phyloP scores from a whole-genome alignment of 306 rosid genomes.

The Datisca glomerata region DNA sequence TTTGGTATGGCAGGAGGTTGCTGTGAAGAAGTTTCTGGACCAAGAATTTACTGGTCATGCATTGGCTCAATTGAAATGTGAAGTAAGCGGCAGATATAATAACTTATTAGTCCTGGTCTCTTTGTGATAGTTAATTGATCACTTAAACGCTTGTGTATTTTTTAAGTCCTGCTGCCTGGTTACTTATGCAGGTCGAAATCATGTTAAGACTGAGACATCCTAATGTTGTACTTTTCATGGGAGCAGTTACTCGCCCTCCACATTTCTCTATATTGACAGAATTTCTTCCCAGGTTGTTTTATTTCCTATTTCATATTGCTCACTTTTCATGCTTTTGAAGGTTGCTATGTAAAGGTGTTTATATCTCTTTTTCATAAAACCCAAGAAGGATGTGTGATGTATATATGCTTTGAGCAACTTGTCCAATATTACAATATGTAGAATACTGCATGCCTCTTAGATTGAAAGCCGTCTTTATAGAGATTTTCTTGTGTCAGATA shows the following conservation, averaged over 20 bases:
- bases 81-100: conserved; percentile 61
- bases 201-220: conserved; percentile 98
- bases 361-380: background rate
- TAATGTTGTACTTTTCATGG: conserved; percentile 98
- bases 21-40: conserved; percentile 94
- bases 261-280: conserved; percentile 93
- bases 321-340: background rate
- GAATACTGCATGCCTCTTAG: background rate
- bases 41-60: conserved; percentile 98
- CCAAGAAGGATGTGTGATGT: too few relatives aligned
- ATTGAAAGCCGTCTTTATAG: too few relatives aligned
- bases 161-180: conserved; percentile 8
- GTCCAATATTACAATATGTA: too few relatives aligned
- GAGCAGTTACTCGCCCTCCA: conserved; percentile 91
- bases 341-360: background rate
- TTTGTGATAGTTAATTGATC: conserved; percentile 3
- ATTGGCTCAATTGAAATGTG: conserved; percentile 78
- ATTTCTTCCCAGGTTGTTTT: conserved; percentile 76
- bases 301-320: background rate
- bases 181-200: conserved; percentile 72
- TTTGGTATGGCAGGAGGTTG: conserved; percentile 70
- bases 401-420: too few relatives aligned
- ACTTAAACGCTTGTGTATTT: too few relatives aligned
- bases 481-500: too few relatives aligned
- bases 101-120: too few relatives aligned